Evolutionary conservation across 1,139 yeast genomes (phyloP).

Genomic region (Fermentozyma sake): DNA sequence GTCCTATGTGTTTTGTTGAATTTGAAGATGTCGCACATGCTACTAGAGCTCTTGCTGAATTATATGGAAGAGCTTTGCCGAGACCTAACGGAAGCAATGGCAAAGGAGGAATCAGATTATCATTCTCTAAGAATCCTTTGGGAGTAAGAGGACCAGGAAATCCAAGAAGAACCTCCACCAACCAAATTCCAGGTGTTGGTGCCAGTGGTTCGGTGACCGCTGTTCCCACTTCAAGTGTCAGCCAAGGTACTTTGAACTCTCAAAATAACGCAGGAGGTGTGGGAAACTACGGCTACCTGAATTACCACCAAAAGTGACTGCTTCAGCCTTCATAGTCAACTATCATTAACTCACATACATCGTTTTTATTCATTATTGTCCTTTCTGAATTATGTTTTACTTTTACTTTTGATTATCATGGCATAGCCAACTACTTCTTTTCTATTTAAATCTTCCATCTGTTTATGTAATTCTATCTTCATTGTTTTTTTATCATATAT

Average conservation of each 20-base stretch:
- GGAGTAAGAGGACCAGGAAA: conserved; percentile 81
- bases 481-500: too few species aligned
- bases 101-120: conserved; percentile 91
- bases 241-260: conserved; percentile 5
- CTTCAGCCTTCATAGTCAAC: too few species aligned
- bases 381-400: too few species aligned
- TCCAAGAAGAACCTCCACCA: conserved; percentile 40
- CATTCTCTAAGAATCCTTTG: conserved; percentile 91
- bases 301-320: conserved; percentile 21
- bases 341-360: too few species aligned
- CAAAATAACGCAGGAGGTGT: conserved; percentile 16
- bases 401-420: too few species aligned
- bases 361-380: too few species aligned
- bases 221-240: conserved; percentile 8
- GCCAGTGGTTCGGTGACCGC: conserved; percentile 6
- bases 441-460: too few species aligned
- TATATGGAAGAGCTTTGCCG: conserved; percentile 82
- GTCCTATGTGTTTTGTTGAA: conserved; percentile 99
- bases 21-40: conserved; percentile 95
- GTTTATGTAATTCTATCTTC: too few species aligned
- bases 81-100: conserved; percentile 64
- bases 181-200: conserved; percentile 20
- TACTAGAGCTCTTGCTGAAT: conserved; percentile 86
- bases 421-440: too few species aligned
- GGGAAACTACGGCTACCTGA: conserved; percentile 37